Evolutionary conservation across 805 yeast species (phyloP).

Genomic region (Lipomyces spencermartinsiae): DNA sequence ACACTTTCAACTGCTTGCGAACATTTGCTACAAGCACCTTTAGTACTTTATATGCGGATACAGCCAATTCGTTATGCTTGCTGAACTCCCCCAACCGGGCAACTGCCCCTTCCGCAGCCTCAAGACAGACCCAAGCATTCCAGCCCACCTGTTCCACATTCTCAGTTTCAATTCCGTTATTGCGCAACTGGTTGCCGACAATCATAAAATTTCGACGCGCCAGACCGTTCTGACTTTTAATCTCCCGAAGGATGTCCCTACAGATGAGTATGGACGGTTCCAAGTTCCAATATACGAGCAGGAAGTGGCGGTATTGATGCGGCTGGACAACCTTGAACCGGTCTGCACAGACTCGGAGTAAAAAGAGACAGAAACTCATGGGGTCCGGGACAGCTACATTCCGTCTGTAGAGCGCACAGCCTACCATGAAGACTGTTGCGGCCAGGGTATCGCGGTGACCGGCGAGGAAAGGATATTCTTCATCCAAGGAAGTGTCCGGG

Average conservation of each 20-base stretch:
- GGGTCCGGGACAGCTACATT: conserved; percentile 32
- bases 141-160: neutral
- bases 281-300: neutral
- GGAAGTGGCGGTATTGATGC: neutral
- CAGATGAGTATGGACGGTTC: neutral
- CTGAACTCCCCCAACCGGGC: neutral
- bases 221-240: neutral
- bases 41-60: neutral
- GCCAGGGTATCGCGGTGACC: conserved; percentile 33
- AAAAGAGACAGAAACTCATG: conserved; percentile 33
- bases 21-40: conserved; percentile 2
- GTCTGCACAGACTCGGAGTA: conserved; percentile 3
- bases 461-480: conserved; percentile 22
- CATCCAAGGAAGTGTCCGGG: conserved; percentile 29
- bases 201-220: neutral
- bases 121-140: conserved; percentile 3
- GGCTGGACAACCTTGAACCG: neutral
- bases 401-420: conserved; percentile 34
- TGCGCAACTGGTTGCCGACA: neutral
- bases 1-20: neutral
- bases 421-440: conserved; percentile 31
- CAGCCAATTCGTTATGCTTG: neutral
- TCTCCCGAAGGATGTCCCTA: neutral
- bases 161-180: neutral
- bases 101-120: neutral